phyloP scores from a whole-genome alignment of 352 stramenopile genomes.

The Thalassiosira ordinaria region DNA sequence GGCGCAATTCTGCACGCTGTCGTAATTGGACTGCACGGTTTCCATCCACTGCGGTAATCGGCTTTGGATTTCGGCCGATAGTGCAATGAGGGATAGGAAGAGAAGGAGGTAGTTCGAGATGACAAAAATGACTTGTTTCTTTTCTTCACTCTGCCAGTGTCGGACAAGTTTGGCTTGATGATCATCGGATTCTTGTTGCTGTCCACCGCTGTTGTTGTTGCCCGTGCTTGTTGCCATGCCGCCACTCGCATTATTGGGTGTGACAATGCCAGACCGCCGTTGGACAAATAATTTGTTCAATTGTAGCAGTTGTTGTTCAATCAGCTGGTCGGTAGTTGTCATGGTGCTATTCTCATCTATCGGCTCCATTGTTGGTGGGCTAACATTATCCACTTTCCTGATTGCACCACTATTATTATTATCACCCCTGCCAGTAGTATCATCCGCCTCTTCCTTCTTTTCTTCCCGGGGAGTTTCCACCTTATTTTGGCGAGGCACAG shows the following conservation, averaged over 20 bases:
- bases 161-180: constrained; percentile 10
- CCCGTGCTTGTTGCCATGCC: background rate
- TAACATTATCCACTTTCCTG: background rate
- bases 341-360: background rate
- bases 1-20: constrained; percentile 81
- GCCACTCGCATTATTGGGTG: background rate
- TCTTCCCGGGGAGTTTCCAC: background rate
- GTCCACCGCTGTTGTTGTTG: background rate
- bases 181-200: too few relatives aligned
- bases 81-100: constrained; percentile 79
- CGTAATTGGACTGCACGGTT: constrained; percentile 74
- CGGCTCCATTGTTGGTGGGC: background rate
- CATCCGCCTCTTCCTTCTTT: constrained; percentile 5
- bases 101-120: constrained; percentile 83
- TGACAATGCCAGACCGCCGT: background rate
- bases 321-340: constrained; percentile 54
- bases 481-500: background rate
- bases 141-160: constrained; percentile 55
- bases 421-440: background rate
- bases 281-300: constrained; percentile 54
- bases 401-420: background rate
- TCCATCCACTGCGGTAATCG: constrained; percentile 71
- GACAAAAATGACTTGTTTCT: constrained; percentile 81
- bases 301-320: constrained; percentile 56
- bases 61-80: constrained; percentile 82